Evolutionary conservation across 2,329 filamentous ascomycete genomes (phyloP).

Genomic region (Trichoderma brevicompactum): DNA sequence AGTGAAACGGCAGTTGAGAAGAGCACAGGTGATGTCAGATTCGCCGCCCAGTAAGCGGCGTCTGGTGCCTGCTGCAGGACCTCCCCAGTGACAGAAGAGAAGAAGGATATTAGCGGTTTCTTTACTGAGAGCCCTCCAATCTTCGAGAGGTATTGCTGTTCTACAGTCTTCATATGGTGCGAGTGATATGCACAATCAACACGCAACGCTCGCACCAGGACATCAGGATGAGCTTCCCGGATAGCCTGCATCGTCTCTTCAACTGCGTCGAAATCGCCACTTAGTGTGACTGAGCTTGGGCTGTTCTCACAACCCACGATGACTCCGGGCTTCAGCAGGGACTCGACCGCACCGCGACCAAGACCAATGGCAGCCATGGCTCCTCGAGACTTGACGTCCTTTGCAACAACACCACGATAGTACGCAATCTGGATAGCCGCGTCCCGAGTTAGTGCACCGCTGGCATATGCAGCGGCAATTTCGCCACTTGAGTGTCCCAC

Average conservation of each 20-base stretch:
- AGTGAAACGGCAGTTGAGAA: too few species aligned
- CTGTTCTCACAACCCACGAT: conserved; percentile 34
- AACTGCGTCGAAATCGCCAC: conserved; percentile 32
- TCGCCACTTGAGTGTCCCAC: conserved; percentile 45
- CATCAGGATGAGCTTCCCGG: neutral
- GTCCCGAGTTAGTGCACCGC: conserved; percentile 28
- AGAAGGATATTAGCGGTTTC: neutral
- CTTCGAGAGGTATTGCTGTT: neutral
- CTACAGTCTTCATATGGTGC: conserved; percentile 29
- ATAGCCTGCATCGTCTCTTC: neutral
- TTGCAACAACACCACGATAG: conserved; percentile 31
- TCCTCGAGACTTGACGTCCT: conserved; percentile 19
- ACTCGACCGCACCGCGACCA: conserved; percentile 7
- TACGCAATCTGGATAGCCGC: conserved; percentile 33
- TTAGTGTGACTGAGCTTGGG: conserved; percentile 33
- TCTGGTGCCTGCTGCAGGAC: too few species aligned
- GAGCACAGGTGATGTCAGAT: too few species aligned
- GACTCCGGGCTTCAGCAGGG: conserved; percentile 1
- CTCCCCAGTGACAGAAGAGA: conserved; percentile 5
- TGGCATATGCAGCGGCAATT: conserved; percentile 39
- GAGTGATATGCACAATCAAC: conserved; percentile 39
- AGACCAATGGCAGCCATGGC: conserved; percentile 37
- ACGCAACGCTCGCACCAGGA: neutral
- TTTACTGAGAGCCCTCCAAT: neutral
- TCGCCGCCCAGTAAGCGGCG: too few species aligned